Conservation (phyloP, 768 basidiomycete genomes). For the Epithele typhae region DNA sequence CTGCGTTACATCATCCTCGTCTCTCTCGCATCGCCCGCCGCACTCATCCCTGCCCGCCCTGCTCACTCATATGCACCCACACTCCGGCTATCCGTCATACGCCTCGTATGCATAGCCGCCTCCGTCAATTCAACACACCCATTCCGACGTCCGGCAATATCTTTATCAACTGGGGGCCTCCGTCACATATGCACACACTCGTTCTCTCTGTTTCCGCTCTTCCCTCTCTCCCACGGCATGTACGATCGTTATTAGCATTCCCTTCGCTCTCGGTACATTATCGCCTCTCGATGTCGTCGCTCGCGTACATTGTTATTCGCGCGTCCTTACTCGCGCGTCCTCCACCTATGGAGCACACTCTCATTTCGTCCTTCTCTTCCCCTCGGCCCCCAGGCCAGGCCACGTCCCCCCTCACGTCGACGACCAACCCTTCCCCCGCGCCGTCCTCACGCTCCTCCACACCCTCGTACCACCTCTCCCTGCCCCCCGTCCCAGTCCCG, state of each 20-base stretch:
- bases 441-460: not conserved
- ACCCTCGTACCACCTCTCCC: conserved; percentile 8
- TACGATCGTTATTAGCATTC: conserved; percentile 12
- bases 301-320: conserved; percentile 6
- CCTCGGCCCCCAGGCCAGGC: not conserved
- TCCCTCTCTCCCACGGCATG: conserved; percentile 18
- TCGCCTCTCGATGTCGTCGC: conserved; percentile 8
- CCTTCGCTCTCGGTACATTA: conserved; percentile 9
- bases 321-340: not conserved
- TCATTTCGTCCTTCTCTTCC: not conserved
- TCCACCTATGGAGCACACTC: not conserved
- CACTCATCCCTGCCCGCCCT: conserved; percentile 2
- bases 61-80: conserved; percentile 6
- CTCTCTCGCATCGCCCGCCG: not conserved
- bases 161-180: conserved; percentile 21
- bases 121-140: conserved; percentile 8
- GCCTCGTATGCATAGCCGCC: conserved; percentile 8
- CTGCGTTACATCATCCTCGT: conserved; percentile 8
- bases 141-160: conserved; percentile 14
- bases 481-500: conserved; percentile 2
- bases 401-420: not conserved
- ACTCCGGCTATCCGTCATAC: too few species aligned
- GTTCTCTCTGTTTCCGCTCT: conserved; percentile 10
- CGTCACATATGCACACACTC: conserved; percentile 18
- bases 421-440: not conserved